Evolutionary conservation across 2,329 filamentous ascomycete species (phyloP), one percentile per base, ranked within the genome.

Genomic region (Neocucurbitaria cava): DNA sequence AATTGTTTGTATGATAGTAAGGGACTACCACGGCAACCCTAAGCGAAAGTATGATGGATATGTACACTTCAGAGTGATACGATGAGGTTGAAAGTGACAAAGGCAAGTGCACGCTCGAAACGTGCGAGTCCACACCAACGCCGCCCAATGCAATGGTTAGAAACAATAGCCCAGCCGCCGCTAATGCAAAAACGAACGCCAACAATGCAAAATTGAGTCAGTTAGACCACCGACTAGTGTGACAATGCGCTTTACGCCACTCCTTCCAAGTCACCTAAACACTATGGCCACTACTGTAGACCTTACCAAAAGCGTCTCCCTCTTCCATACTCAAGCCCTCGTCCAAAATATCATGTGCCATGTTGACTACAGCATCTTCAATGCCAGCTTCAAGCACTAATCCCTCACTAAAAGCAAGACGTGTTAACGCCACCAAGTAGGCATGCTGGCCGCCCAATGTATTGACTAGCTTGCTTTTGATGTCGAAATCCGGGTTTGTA

Each of bases 391-490:
- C 92, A 24, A 96, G 82, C 10, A 95, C 84, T 8, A 90, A 75
- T 26, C 91, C 89, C 57, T 96, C 91, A 5, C 87, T 88, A 72
- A 96, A 97, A 0, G 91, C 92, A n/a, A 98, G 78, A 38, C 94
- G 80, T 0, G 91, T 92, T 40, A 99, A 79, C 2, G 87, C 87
- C 9, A 97, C 85, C 1, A 96, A 80, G 67, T 96, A 94, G 47
- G 92, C 92, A 68, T 96, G 92, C 46, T 86, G 85, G 0, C 88
- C 90, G 3, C 91, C 91, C 5, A 86, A 82, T 0, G 90, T 85
- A 8, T 84, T 83, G 0, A 83, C 82, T 5, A 96, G 80, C 72
- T 94, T 96, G 44, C 85, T 82, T 44, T 87, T 83, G 58, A 96
- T 85, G 61, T 94, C 76, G 64, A 88, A 81, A 18, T 83, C 77